Evolutionary conservation across 1,284 basidiomycete genomes (phyloP).

Genomic region (Stygiomarasmius scandens): DNA sequence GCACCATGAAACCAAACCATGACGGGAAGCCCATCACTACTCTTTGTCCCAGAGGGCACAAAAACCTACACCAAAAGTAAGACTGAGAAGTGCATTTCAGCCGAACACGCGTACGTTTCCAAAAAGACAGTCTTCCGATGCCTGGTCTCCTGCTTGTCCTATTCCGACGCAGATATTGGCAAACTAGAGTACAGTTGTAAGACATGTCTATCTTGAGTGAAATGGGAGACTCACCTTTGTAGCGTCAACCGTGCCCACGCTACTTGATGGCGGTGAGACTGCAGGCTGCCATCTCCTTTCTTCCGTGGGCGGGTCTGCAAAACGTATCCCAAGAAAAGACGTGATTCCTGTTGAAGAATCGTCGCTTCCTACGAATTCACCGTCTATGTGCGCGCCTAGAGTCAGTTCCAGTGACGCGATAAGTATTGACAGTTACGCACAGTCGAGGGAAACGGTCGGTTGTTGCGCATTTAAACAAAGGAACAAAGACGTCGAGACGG

Average conservation of each 20-base stretch:
- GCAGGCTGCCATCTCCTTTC: constrained; percentile 41
- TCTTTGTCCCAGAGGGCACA: constrained; percentile 28
- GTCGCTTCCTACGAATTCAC: constrained; percentile 35
- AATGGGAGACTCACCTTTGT: constrained; percentile 26
- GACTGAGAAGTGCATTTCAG: background rate
- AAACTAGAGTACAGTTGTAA: background rate
- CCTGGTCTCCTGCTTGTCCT: constrained; percentile 22
- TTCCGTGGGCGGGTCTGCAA: constrained; percentile 40
- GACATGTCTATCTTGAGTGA: too few species aligned
- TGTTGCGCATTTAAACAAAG: background rate
- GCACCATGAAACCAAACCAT: constrained; percentile 40
- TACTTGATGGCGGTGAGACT: constrained; percentile 36
- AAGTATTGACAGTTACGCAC: constrained; percentile 5
- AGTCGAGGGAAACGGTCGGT: constrained; percentile 7
- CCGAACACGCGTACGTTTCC: constrained; percentile 33
- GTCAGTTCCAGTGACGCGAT: too few species aligned
- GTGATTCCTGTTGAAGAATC: constrained; percentile 33
- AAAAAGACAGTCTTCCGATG: constrained; percentile 43
- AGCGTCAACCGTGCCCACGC: constrained; percentile 38
- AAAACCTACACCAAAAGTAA: constrained; percentile 28
- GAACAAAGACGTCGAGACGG: background rate
- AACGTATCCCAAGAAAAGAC: constrained; percentile 39
- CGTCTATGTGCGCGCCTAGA: constrained; percentile 28
- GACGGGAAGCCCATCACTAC: constrained; percentile 33
- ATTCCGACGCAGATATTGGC: background rate